Conservation (phyloP, 2,329 filamentous ascomycete genomes). For the Fusarium circinatum region DNA sequence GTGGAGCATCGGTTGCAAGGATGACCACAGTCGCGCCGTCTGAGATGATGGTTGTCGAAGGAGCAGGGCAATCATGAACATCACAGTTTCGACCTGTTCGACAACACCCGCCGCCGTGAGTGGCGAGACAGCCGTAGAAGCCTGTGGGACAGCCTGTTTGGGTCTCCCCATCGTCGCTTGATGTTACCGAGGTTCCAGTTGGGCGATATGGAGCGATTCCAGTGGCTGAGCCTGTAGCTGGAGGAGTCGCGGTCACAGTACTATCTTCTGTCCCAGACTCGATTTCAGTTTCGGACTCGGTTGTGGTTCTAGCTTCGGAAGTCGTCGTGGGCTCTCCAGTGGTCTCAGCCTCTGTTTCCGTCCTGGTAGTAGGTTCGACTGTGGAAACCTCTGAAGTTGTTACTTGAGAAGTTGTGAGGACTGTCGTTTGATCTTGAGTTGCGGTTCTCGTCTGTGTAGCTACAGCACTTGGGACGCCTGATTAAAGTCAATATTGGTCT, state of each 20-base stretch:
- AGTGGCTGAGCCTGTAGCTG: conserved; percentile 50
- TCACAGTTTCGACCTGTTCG: conserved; percentile 87
- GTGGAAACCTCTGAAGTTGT: conserved; percentile 49
- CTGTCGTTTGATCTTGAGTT: conserved; percentile 35
- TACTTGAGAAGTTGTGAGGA: conserved; percentile 51
- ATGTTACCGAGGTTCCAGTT: conserved; percentile 50
- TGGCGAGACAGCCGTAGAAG: conserved; percentile 90
- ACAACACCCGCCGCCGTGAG: conserved; percentile 86
- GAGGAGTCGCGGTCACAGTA: conserved; percentile 36
- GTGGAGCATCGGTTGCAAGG: conserved; percentile 61
- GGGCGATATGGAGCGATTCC: conserved; percentile 61
- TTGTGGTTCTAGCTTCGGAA: neutral
- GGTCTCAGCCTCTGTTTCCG: conserved; percentile 46
- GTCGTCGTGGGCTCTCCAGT: conserved; percentile 30
- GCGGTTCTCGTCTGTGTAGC: conserved; percentile 42
- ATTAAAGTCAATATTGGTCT: conserved; percentile 7
- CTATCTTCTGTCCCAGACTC: conserved; percentile 3
- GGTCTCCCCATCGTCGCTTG: conserved; percentile 47
- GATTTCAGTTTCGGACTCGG: neutral
- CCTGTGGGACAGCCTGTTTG: conserved; percentile 78
- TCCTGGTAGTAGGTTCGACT: conserved; percentile 51
- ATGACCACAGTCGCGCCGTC: conserved; percentile 78
- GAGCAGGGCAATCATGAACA: conserved; percentile 78
- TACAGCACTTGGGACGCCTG: conserved; percentile 49
- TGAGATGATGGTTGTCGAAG: conserved; percentile 71